Evolutionary conservation across 805 yeast genomes (phyloP).

Genomic region (Candida tammaniensis): DNA sequence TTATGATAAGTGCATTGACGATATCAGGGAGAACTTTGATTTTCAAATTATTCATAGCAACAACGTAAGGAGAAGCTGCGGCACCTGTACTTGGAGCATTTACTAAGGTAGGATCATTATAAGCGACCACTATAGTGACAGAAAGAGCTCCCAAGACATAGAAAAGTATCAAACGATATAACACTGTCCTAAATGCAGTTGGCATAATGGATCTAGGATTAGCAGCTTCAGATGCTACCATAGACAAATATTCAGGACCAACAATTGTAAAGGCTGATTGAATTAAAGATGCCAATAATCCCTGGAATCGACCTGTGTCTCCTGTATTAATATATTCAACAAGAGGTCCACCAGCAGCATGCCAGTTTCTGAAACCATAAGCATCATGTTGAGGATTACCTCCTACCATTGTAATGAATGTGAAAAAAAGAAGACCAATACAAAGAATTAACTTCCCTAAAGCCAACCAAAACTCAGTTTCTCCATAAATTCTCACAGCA

Average conservation of each 20-base stretch:
- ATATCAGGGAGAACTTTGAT: conserved; percentile 70
- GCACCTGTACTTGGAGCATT: conserved; percentile 19
- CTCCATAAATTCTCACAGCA: conserved; percentile 51
- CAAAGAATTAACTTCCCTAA: conserved; percentile 37
- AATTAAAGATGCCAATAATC: conserved; percentile 38
- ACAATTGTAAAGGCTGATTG: conserved; percentile 39
- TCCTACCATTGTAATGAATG: conserved; percentile 35
- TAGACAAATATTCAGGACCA: conserved; percentile 44
- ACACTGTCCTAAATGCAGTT: conserved; percentile 54
- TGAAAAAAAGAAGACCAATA: conserved; percentile 35
- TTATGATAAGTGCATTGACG: conserved; percentile 72
- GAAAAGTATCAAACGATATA: conserved; percentile 42
- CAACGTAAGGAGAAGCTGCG: conserved; percentile 72
- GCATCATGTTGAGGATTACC: conserved; percentile 34
- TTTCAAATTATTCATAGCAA: conserved; percentile 68
- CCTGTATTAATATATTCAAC: conserved; percentile 38
- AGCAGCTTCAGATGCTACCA: conserved; percentile 51
- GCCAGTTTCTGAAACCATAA: conserved; percentile 34
- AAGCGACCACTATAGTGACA: conserved; percentile 24
- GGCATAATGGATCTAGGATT: conserved; percentile 59
- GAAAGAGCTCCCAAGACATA: conserved; percentile 17
- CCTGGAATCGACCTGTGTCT: conserved; percentile 37
- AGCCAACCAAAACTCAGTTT: conserved; percentile 46
- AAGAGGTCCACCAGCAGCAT: conserved; percentile 36
- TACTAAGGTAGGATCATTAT: conserved; percentile 17